phyloP scores from a whole-genome alignment of 1,139 yeast species.

The Zygoascus meyerae region DNA sequence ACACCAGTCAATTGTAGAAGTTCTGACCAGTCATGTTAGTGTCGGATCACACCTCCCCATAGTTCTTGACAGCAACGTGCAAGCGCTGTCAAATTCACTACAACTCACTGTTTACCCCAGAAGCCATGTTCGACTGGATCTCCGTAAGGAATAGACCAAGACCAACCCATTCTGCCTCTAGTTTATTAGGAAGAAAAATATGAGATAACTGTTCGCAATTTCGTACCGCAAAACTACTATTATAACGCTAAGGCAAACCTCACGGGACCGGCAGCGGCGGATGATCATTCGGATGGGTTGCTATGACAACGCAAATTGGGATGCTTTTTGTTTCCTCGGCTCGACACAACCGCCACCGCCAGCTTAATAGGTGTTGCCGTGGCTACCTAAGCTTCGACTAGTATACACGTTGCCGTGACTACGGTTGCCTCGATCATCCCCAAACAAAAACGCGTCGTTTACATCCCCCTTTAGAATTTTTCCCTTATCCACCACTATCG shows the following conservation, averaged over 20 bases:
- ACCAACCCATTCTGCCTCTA: not conserved
- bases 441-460: not conserved
- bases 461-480: conserved; percentile 6
- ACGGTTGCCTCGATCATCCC: conserved; percentile 3
- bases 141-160: conserved; percentile 27
- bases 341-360: too few relatives aligned
- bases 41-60: conserved; percentile 25
- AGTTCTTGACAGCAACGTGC: conserved; percentile 17
- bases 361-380: too few relatives aligned
- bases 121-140: conserved; percentile 27
- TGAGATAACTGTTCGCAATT: too few relatives aligned
- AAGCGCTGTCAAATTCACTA: not conserved
- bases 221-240: too few relatives aligned
- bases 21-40: conserved; percentile 19
- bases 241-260: too few relatives aligned
- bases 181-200: not conserved
- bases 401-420: conserved; percentile 1
- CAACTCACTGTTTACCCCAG: conserved; percentile 31
- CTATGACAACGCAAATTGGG: too few relatives aligned
- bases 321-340: too few relatives aligned
- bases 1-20: conserved; percentile 90
- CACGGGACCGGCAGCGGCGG: conserved; percentile 6
- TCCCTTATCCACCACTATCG: conserved; percentile 1
- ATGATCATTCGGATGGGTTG: too few relatives aligned
- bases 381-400: not conserved